A percentile compares a stretch with the other conserved stretches of the same genome.
Evolutionary conservation across 2,329 filamentous ascomycete genomes (phyloP).

Genomic region (Apiospora rasikravindrae): DNA sequence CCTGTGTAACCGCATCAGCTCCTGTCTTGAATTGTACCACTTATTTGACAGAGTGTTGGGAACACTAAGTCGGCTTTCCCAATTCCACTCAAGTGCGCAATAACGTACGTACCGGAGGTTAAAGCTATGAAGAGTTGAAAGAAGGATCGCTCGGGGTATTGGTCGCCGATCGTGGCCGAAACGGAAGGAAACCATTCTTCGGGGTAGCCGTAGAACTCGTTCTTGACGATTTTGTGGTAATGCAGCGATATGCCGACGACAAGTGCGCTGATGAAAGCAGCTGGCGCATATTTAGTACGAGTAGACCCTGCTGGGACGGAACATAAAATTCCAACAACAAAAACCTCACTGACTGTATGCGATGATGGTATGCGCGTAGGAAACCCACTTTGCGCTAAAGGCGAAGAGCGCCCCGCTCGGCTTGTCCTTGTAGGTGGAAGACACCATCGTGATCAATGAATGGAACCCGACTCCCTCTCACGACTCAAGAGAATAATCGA

Average conservation of each 20-base stretch:
- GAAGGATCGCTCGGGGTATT: conserved; percentile 94
- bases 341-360: conserved; percentile 71
- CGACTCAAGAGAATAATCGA: neutral
- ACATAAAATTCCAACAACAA: conserved; percentile 19
- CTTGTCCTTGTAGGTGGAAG: conserved; percentile 67
- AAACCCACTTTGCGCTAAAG: conserved; percentile 89
- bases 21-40: neutral
- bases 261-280: conserved; percentile 86
- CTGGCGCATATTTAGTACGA: conserved; percentile 45
- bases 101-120: conserved; percentile 71
- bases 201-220: conserved; percentile 93
- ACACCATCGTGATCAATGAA: conserved; percentile 40
- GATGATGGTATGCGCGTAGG: conserved; percentile 81
- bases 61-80: neutral
- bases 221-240: conserved; percentile 96
- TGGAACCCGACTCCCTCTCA: conserved; percentile 4
- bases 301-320: conserved; percentile 19
- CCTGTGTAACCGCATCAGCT: conserved; percentile 52
- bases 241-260: conserved; percentile 82
- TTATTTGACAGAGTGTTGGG: neutral
- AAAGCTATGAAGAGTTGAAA: conserved; percentile 98
- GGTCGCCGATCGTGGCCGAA: conserved; percentile 94
- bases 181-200: conserved; percentile 97
- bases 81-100: neutral
- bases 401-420: conserved; percentile 63